Base-by-base conservation (phyloP, 2,329 filamentous ascomycete genomes). In the Myriosclerotinia curreyana region DNA sequence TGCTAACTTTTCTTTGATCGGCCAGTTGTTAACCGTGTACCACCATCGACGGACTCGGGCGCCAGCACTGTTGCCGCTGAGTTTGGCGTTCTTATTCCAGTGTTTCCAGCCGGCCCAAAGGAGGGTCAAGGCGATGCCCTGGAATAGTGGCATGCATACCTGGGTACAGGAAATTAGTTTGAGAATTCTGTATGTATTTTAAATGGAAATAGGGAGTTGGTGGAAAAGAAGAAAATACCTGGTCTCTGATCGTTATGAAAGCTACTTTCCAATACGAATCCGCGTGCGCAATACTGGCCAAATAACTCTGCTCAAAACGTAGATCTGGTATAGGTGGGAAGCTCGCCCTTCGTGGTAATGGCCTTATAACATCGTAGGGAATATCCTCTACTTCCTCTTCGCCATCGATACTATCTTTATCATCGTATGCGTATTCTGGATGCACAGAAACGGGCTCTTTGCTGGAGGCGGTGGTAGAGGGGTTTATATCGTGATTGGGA, bases 251-350 rank as follows among this genome's bases (percentile, higher is more conserved):
- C 22, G 95, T 99, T 70, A 99, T 94, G 79, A 89, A 90, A 9
- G 85, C 82, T 40, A 99, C 85, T 75, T 86, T 86, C 79, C 89
- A 88, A 86, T 88, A 93, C 31, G 86, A 87, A 69, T 95, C 85
- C 44, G 92, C 92, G 64, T 86, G 82, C 69, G 88, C 85, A 71
- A 99, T 90, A 78, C 92, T 96, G 71, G 90, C 89, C 63, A 99
- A 83, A 77, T 99, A 99, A 81, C 93, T 97, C 83, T 99, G 95
- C 79, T 99, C 95, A 78, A 98, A 98, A 51, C 95, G 86, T 69
- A 99, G 80, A 78, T 99, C 95, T 5, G 93, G 92, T 73, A 97
- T 83, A 11, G 86, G 84, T 38, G 83, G 84, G 62, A 87, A 79
- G 55, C 79, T 80, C 60, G 79, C 79, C 63, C 80, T 76, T 54